Evolutionary conservation across 179 eudicot species (phyloP).

Genomic region (Monotropa hypopitys): DNA sequence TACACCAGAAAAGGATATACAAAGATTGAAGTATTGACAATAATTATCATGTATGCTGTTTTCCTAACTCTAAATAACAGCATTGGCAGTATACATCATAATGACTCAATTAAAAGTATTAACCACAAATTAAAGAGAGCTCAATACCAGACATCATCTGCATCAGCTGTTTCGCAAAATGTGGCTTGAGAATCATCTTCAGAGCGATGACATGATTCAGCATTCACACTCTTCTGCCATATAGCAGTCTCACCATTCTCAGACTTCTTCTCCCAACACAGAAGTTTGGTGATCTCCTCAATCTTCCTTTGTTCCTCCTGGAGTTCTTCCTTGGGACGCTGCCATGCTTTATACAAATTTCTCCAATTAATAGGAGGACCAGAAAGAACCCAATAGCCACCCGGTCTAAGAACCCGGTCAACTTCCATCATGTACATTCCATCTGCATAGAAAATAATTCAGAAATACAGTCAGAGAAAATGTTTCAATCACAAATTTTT

Average conservation of each 20-base stretch:
- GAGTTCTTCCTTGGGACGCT: constrained; percentile 57
- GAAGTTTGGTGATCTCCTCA: constrained; percentile 60
- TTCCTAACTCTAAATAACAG: background rate
- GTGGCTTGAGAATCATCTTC: constrained; percentile 37
- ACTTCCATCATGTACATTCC: constrained; percentile 84
- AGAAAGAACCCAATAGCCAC: constrained; percentile 79
- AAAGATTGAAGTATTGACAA: background rate
- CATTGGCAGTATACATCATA: background rate
- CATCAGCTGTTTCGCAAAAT: constrained; percentile 27
- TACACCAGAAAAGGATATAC: background rate
- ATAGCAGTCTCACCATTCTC: constrained; percentile 69
- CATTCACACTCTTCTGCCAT: constrained; percentile 46
- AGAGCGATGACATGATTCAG: constrained; percentile 29
- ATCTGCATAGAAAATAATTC: constrained; percentile 21
- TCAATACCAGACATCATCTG: constrained; percentile 60
- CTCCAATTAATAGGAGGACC: constrained; percentile 81
- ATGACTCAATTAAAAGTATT: background rate
- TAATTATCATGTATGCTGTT: background rate
- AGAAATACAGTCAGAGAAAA: background rate
- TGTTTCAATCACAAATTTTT: background rate
- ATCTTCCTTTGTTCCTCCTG: constrained; percentile 63
- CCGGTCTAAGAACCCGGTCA: constrained; percentile 74
- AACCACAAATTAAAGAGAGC: background rate
- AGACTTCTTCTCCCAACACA: constrained; percentile 75
- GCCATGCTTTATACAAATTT: constrained; percentile 53